Evolutionary conservation across 257 asterid genomes (phyloP), one percentile per base, ranked within the genome.

Genomic region (Jacaranda mimosifolia): DNA sequence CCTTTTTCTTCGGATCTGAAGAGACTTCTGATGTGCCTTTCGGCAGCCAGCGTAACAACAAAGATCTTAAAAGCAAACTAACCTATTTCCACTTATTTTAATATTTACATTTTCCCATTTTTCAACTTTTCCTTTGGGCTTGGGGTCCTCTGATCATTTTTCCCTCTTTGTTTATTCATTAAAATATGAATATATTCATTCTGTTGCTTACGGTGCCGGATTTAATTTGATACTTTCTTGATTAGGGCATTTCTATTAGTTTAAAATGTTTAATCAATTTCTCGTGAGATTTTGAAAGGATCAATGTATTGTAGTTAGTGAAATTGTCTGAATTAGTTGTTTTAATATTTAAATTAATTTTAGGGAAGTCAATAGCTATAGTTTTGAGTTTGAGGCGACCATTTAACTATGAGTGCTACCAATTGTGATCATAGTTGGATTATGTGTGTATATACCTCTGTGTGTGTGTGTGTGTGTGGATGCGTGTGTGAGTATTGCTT

Each of bases 1-100:
- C 96, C 97, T 59, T 84, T 86, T 89, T 87, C 92, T 91, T 89
- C 94, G 96, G 97, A 91, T 92, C 94, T 89, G 94, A 85, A 86
- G 92, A 91, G 87, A 75, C 89, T 81, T 83, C 84, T 78, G 80
- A 74, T 81, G 92, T 81, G 4, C 11, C 87, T 86, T 86, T 52
- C 58, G n/a, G 78, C 81, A 81, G 85, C 83, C 88, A 86, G 86
- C 84, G 84, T 75, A 82, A 83, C 87, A 78, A 84, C 90, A 85
- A 82, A 82, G 86, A 86, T 88, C 83, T 84, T 78, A 83, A 82
- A 26, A 76, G 72, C 84, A 80, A 79, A 85, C 81, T 81, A 74
- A 80, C 77, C 77, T 42, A 49, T 53, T 59, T 45, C 39, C 12
- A 6, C n/a, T 32, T 18, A 7, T 48, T 40, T 53, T 58, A 60